Evolutionary conservation across 2,329 filamentous ascomycete genomes (phyloP).

Genomic region (Sclerotinia nivalis): DNA sequence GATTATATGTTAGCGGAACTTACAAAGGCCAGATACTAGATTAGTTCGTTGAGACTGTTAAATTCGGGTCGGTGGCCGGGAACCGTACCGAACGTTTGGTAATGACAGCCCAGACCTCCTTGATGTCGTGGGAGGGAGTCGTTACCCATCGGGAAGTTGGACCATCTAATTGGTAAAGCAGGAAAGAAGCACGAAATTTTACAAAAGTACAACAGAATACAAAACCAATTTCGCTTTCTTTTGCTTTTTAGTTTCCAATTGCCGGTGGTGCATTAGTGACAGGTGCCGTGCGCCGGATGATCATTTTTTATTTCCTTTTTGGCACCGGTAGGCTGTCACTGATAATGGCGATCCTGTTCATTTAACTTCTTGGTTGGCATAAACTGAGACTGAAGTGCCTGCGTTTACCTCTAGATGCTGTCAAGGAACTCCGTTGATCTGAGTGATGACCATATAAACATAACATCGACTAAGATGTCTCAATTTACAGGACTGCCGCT

Average conservation of each 20-base stretch:
- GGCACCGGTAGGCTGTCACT: neutral
- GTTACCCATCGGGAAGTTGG: neutral
- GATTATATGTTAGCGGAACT: neutral
- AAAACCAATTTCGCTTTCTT: neutral
- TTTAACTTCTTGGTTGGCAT: neutral
- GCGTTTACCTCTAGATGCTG: neutral
- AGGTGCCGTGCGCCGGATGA: neutral
- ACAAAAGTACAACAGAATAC: neutral
- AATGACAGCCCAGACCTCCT: neutral
- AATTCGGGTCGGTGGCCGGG: neutral
- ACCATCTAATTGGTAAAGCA: too few species aligned
- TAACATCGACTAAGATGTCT: neutral
- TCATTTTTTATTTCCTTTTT: neutral
- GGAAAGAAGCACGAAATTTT: neutral
- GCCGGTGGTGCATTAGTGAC: conserved; percentile 2
- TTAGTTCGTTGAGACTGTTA: neutral
- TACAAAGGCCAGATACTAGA: neutral
- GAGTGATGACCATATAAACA: neutral
- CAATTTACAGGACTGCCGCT: neutral
- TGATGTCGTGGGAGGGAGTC: neutral
- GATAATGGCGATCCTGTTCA: neutral
- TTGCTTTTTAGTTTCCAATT: conserved; percentile 4
- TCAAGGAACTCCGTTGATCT: neutral
- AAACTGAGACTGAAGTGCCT: neutral
- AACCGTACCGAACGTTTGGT: neutral